Conservation (phyloP, 2,329 filamentous ascomycete genomes). For the Diaporthe citri region DNA sequence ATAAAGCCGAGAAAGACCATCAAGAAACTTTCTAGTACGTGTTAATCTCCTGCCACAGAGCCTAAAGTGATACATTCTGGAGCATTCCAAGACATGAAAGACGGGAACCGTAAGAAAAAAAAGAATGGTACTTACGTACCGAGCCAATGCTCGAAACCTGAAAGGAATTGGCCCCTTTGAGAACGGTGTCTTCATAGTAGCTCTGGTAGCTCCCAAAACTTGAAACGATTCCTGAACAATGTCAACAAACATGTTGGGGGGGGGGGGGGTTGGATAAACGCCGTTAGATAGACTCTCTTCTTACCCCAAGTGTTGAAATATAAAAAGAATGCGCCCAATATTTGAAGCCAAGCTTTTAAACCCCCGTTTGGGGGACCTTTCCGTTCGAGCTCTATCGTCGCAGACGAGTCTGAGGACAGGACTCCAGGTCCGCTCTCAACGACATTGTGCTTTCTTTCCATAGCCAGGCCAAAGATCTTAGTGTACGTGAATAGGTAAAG, state of each 20-base stretch:
- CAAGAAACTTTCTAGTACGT: constrained; percentile 47
- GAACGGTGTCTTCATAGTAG: constrained; percentile 55
- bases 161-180: constrained; percentile 50
- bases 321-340: constrained; percentile 63
- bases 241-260: neutral
- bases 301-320: constrained; percentile 67
- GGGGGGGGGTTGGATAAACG: neutral
- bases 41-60: neutral
- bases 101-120: neutral
- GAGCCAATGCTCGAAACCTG: constrained; percentile 61
- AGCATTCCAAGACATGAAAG: neutral
- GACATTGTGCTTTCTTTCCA: constrained; percentile 11
- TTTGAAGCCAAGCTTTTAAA: constrained; percentile 64
- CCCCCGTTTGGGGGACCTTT: constrained; percentile 33
- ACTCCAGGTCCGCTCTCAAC: constrained; percentile 25
- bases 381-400: constrained; percentile 24
- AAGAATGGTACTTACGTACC: constrained; percentile 44
- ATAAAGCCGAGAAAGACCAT: constrained; percentile 56
- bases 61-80: neutral
- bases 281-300: neutral
- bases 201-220: constrained; percentile 60
- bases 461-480: neutral
- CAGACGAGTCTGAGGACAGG: constrained; percentile 38
- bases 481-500: neutral
- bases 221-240: constrained; percentile 36